Evolutionary conservation across 2,329 filamentous ascomycete species (phyloP), one percentile per base, ranked within the genome.

Genomic region (Cercospora berteroae): DNA sequence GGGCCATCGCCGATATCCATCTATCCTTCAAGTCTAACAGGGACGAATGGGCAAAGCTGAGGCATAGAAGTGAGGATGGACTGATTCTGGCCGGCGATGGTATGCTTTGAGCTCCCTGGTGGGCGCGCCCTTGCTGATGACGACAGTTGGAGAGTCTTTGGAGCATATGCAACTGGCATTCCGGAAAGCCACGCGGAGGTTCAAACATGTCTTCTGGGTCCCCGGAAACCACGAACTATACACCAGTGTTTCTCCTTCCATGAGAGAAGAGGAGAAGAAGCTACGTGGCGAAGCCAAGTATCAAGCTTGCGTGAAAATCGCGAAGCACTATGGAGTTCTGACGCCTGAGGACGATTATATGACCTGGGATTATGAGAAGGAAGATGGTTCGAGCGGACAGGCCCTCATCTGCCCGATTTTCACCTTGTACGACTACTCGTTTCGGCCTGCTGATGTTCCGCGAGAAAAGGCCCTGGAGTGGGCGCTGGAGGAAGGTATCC

Each of bases 201-300:
- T 83, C 75, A 74, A 78, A 42, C 74, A 79, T 36, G 84, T 87
- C 27, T 86, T 82, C 72, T 87, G 86, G 86, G 82, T 82, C 7
- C 85, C 85, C 0, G 85, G 85, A 5, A 87, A 87, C 73, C 85
- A 87, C 70, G 85, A 87, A 77, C 80, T 88, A 9, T 88, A 87
- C 74, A 85, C 83, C 1, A 73, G 86, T 63, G 79, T 80, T 0
- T 74, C 78, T 4, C 73, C 80, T 25, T 77, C 79, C 9, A 56
- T 71, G 60, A 57, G 64, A 56, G 77, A 79, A 39, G 67, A 73
- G 18, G 72, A 76, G 36, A 71, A 70, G 64, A 74, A 78, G 67
- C 77, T 81, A 3, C 75, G 81, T 4, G 86, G 86, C 64, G 83
- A 84, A 72, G 79, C 76, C 58, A 87, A 87, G 74, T 88, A 87